Evolutionary conservation across 192 early-diverging fungal genomes (phyloP).

Genomic region (Gonapodya prolifera): DNA sequence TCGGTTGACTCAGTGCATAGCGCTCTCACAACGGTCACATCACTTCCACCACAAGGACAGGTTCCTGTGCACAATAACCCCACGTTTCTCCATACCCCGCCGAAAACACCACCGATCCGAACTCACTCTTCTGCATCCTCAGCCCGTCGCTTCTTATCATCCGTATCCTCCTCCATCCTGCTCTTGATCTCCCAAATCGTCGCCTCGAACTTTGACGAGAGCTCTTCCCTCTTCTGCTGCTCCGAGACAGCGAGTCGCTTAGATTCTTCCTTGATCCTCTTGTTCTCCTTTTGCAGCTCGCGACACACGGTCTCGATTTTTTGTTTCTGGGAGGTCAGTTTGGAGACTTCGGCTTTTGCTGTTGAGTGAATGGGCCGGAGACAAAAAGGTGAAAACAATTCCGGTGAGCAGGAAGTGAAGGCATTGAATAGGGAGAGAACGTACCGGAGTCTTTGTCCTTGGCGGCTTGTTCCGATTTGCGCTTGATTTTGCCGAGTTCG

Average conservation of each 20-base stretch:
- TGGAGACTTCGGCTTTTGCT: constrained; percentile 18
- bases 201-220: constrained; percentile 43
- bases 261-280: constrained; percentile 39
- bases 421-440: background rate
- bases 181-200: constrained; percentile 45
- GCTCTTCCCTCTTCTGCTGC: constrained; percentile 38
- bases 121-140: constrained; percentile 26
- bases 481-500: constrained; percentile 28
- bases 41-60: no score
- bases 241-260: constrained; percentile 28
- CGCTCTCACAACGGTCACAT: no score
- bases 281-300: constrained; percentile 45
- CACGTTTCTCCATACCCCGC: background rate
- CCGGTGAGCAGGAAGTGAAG: no score
- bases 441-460: constrained; percentile 34
- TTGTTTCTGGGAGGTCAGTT: constrained; percentile 22
- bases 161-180: constrained; percentile 32
- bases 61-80: background rate
- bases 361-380: no score
- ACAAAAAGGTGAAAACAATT: no score
- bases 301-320: constrained; percentile 47
- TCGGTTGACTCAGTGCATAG: no score
- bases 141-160: constrained; percentile 22
- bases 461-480: constrained; percentile 27
- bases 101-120: background rate